Evolutionary conservation across 768 basidiomycete genomes (phyloP).

Genomic region (Lentinula sp.): DNA sequence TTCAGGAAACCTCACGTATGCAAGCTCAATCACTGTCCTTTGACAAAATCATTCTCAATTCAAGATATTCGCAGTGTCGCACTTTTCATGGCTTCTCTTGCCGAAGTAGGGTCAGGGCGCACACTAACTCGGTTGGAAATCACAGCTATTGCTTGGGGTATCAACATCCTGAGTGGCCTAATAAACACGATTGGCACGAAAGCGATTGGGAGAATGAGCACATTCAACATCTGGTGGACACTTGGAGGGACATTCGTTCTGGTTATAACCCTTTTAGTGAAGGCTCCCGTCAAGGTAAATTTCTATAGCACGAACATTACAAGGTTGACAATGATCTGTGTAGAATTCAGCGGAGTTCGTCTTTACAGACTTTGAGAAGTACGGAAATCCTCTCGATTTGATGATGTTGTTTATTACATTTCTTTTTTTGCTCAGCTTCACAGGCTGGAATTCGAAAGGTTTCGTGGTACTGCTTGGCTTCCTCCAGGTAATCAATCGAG

Average conservation of each 20-base stretch:
- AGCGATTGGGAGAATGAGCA: slow-evolving; percentile 49
- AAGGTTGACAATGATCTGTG: background rate
- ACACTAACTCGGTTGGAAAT: slow-evolving; percentile 43
- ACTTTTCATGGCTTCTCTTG: slow-evolving; percentile 47
- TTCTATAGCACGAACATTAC: background rate
- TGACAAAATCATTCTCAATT: background rate
- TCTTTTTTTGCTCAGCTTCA: slow-evolving; percentile 30
- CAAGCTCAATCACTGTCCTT: background rate
- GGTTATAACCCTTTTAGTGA: slow-evolving; percentile 51
- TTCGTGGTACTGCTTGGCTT: slow-evolving; percentile 57
- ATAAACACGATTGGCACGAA: slow-evolving; percentile 53
- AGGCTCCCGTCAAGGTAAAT: slow-evolving; percentile 44
- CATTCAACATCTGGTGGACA: slow-evolving; percentile 58
- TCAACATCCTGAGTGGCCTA: slow-evolving; percentile 48
- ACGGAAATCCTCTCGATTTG: slow-evolving; percentile 1
- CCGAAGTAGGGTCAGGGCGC: slow-evolving; percentile 40
- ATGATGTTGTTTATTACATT: background rate
- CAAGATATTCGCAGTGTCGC: slow-evolving; percentile 29
- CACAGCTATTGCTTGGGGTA: slow-evolving; percentile 48
- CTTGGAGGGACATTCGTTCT: slow-evolving; percentile 51
- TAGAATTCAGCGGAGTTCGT: slow-evolving; percentile 49
- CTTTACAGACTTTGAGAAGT: slow-evolving; percentile 55
- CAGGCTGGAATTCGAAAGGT: slow-evolving; percentile 45
- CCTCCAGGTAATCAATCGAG: slow-evolving; percentile 27
- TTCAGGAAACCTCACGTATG: slow-evolving; percentile 48